Base-by-base conservation (phyloP, 805 yeast genomes). In the Sungouiozyma intestinalis region DNA sequence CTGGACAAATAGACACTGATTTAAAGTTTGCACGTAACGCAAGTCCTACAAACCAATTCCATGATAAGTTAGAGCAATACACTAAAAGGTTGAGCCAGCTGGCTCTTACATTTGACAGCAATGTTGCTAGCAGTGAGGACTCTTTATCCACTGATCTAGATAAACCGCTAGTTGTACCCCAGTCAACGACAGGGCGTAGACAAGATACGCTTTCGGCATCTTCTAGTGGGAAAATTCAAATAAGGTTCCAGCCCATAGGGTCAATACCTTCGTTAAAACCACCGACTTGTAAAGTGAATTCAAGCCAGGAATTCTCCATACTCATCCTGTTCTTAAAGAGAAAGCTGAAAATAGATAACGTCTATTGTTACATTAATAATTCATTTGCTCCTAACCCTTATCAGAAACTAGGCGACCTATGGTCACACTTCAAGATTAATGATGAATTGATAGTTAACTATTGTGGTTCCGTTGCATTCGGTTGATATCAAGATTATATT, bases 351-450 rank as follows among this genome's bases (percentile, higher is more conserved):
- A 40, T 55, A 16, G 45, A 48, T 9, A 41, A 51, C 31, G 53
- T 60, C 3, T 53, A 52, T 39, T 58, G 65, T 38, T 63, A 63
- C 36, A 48, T 63, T 3, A 62, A 58, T 38, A 63, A 58, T 40
- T 62, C 67, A 6, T 63, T 63, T 47, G 63, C 65, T 2, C 67
- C 67, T 2, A 55, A 55, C 24, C 65, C 65, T 1, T 58, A 60
- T 18, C 64, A 60, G 36, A 48, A 39, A 3, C 47, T 63, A 1
- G 62, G 63, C 2, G 63, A 60, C 19, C 42, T 63, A 6, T 58
- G 63, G 60, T 36, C 45, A 1, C 64, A 60, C 34, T 63, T 57
- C 33, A 56, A 52, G 37, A 50, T 54, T 2, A 52, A 53, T 31
- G 52, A 60, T 34, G 64, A 58, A 34, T 40, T 63, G n/a, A 53